These are phyloP conservation scores for Serendipita indica DNA, from an alignment of 768 basidiomycete species.

Conservation along the genomic window DNA sequence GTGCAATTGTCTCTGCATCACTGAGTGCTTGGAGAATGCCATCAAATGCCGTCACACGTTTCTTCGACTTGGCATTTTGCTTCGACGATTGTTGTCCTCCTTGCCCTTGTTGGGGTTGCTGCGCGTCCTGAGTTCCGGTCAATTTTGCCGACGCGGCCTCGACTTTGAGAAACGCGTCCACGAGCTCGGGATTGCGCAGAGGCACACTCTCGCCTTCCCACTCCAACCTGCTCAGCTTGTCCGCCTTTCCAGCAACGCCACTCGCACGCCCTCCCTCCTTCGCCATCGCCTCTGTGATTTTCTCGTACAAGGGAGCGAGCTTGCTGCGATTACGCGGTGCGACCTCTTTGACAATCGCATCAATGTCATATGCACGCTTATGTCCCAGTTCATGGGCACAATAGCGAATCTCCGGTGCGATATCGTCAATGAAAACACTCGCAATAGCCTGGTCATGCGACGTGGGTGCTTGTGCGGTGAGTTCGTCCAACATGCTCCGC, in stretches of 20 bases:
- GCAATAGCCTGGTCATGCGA: conserved; percentile 82
- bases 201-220: conserved; percentile 82
- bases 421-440: conserved; percentile 66
- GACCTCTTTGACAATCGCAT: conserved; percentile 53
- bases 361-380: conserved; percentile 65
- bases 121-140: conserved; percentile 23
- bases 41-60: conserved; percentile 76
- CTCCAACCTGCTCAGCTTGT: conserved; percentile 37
- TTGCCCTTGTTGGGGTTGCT: conserved; percentile 25
- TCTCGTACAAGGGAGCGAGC: conserved; percentile 49
- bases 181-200: conserved; percentile 79
- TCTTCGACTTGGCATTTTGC: conserved; percentile 39
- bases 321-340: conserved; percentile 40
- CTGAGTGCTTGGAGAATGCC: conserved; percentile 68
- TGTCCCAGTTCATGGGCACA: conserved; percentile 80
- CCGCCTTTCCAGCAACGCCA: conserved; percentile 23
- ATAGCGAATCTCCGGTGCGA: conserved; percentile 82
- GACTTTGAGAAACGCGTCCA: conserved; percentile 69
- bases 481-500: conserved; percentile 51
- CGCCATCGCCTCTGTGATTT: conserved; percentile 35
- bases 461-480: conserved; percentile 47
- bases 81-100: conserved; percentile 16
- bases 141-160: conserved; percentile 61
- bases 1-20: conserved; percentile 76
- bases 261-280: conserved; percentile 18